Base-by-base conservation (phyloP, 2,329 filamentous ascomycete species). In the Pseudogymnoascus sp. region DNA sequence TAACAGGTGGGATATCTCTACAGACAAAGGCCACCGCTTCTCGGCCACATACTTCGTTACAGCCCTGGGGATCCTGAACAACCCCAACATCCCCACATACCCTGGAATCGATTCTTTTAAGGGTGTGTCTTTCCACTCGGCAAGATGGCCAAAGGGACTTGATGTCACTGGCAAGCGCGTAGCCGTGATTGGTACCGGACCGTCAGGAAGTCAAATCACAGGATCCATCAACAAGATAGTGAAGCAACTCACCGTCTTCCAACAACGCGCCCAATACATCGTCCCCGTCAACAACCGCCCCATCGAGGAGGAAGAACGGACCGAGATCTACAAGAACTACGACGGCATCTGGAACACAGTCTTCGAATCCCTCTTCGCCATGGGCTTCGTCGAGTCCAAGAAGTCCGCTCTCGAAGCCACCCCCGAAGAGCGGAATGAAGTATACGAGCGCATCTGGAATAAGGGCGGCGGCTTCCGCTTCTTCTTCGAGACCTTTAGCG, bases 121-220 rank as follows among this genome's bases (percentile, higher is more conserved):
- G 45, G 82, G 82, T 7, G 69, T 76, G 1, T 66, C 82, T 5
- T 72, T 84, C 33, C 82, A 85, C 68, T 83, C 78, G 3, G 82
- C 82, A 1, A 73, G 73, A 14, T 85, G 82, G 82, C 79, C 80
- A 1, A 72, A 79, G 30, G 70, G 75, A 16, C 79, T 82, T 41
- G 77, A 82, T 59, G 76, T 77, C 62, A 69, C 74, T n/a, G 77
- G 75, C 63, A 84, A 84, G 68, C 76, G 73, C 0, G 77, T 84
- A 6, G 81, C 78, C 2, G 74, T 85, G n/a, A 82, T 85, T 59
- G 82, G 82, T 7, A 84, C 82, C 60, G 82, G 82, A 5, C 76
- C 81, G 16, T 82, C 80, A 0, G 82, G 80, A 0, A 76, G 84
- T 12, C 82, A 85, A 65, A 73, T 84, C 23, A 62, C 72, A 2